A percentile compares a stretch with the other conserved stretches of the same genome.
Evolutionary conservation across 805 yeast species (phyloP).

Genomic region (Wickerhamomyces chaumierensis): DNA sequence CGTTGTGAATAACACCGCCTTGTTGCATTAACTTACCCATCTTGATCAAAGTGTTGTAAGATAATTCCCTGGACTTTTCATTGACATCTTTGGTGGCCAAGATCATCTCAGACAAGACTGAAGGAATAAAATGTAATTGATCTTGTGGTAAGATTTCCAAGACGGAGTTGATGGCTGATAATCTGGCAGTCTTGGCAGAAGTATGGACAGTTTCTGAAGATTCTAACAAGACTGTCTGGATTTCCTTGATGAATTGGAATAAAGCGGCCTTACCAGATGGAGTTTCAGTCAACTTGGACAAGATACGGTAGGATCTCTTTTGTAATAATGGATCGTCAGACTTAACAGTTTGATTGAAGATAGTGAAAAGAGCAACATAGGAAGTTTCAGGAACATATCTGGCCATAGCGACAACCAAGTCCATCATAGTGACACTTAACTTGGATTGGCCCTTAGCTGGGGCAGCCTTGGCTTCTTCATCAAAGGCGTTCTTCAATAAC

Average conservation of each 20-base stretch:
- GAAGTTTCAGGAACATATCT: constrained; percentile 66
- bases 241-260: constrained; percentile 37
- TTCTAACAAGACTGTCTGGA: constrained; percentile 48
- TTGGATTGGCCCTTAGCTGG: constrained; percentile 29
- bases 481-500: constrained; percentile 63
- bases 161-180: constrained; percentile 53
- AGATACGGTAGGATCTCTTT: constrained; percentile 78
- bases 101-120: constrained; percentile 77
- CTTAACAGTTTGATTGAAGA: constrained; percentile 58
- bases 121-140: constrained; percentile 69
- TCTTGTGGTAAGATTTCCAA: constrained; percentile 50
- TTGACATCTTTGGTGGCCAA: constrained; percentile 85
- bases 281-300: constrained; percentile 59
- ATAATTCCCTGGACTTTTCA: constrained; percentile 78
- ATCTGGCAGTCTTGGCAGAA: constrained; percentile 73
- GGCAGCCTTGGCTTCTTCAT: constrained; percentile 33
- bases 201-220: constrained; percentile 48
- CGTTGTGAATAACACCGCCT: constrained; percentile 57
- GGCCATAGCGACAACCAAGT: constrained; percentile 77
- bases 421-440: constrained; percentile 80
- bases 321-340: constrained; percentile 60
- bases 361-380: constrained; percentile 65
- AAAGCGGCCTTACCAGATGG: constrained; percentile 52
- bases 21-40: constrained; percentile 69
- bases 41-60: constrained; percentile 62